These are phyloP conservation scores for Leishmania braziliensis DNA, from an alignment of 208 protist genomes.

Conservation along the genomic window DNA sequence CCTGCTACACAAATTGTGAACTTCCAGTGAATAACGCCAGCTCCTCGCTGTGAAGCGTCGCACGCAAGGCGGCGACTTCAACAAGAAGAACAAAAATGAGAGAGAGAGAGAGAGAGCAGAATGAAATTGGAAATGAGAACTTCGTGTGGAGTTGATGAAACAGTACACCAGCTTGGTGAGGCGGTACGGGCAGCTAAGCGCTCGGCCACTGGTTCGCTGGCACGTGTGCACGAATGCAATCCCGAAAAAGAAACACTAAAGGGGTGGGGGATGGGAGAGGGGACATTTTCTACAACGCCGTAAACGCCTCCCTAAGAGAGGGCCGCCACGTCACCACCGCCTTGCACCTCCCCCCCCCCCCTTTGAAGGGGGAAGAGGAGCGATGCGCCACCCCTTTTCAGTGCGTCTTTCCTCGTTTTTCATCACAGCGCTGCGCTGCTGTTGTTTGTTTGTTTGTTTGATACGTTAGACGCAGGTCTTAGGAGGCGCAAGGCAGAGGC, in stretches of 20 bases:
- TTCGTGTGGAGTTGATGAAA: neutral
- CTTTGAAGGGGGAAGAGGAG: neutral
- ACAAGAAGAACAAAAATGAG: neutral
- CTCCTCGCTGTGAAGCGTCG: neutral
- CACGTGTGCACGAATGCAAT: neutral
- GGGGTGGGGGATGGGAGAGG: neutral
- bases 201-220: neutral
- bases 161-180: neutral
- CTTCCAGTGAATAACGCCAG: neutral
- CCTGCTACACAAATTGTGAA: neutral
- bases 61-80: neutral
- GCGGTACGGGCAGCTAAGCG: neutral
- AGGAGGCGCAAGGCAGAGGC: neutral
- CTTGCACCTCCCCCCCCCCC: neutral
- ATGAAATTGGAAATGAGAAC: neutral
- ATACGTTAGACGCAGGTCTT: neutral
- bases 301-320: neutral
- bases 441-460: neutral
- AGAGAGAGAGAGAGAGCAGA: neutral
- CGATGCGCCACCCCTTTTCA: neutral
- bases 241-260: neutral
- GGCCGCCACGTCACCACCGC: neutral
- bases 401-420: neutral
- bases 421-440: neutral
- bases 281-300: neutral